Percentiles rank a stretch among this genome's conserved stretches.
Evolutionary conservation across 2,329 filamentous ascomycete species (phyloP).

Genomic region (Xylaria sp.): DNA sequence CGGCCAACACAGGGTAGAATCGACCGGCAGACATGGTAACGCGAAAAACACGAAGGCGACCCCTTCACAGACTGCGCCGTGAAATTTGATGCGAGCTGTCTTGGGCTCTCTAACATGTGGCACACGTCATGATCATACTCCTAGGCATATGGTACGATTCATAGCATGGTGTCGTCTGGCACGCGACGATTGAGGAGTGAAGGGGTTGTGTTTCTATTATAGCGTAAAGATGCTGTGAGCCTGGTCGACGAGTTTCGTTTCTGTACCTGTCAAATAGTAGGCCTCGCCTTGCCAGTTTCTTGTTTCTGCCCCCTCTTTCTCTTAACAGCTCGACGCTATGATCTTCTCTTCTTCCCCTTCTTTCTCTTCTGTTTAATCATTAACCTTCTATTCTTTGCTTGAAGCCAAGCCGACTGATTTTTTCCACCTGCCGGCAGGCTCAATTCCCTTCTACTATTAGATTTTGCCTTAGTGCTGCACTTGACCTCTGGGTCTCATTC

Average conservation of each 20-base stretch:
- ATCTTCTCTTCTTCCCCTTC: constrained; percentile 41
- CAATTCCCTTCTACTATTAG: constrained; percentile 41
- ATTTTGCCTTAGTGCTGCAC: constrained; percentile 38
- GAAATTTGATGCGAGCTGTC: constrained; percentile 14
- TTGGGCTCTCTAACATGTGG: constrained; percentile 18
- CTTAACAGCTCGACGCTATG: constrained; percentile 32
- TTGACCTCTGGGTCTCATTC: constrained; percentile 27
- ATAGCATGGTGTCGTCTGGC: not conserved
- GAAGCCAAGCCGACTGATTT: constrained; percentile 46
- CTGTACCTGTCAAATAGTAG: constrained; percentile 24
- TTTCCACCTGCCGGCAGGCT: constrained; percentile 51
- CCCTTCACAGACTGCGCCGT: constrained; percentile 19
- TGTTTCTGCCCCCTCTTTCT: constrained; percentile 37
- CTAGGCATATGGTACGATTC: constrained; percentile 19
- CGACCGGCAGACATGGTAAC: constrained; percentile 12
- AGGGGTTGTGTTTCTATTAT: constrained; percentile 14
- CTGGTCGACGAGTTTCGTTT: constrained; percentile 34
- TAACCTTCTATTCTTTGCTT: constrained; percentile 35
- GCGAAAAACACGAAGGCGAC: not conserved
- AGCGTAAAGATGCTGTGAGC: constrained; percentile 2
- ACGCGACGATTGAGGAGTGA: constrained; percentile 6
- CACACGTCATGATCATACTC: constrained; percentile 12
- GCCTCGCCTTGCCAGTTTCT: constrained; percentile 34
- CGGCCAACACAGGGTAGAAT: constrained; percentile 12
- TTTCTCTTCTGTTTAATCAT: constrained; percentile 36